Evolutionary conservation across 805 yeast genomes (phyloP), one percentile per base, ranked within the genome.

Genomic region (Candida sonorensis): DNA sequence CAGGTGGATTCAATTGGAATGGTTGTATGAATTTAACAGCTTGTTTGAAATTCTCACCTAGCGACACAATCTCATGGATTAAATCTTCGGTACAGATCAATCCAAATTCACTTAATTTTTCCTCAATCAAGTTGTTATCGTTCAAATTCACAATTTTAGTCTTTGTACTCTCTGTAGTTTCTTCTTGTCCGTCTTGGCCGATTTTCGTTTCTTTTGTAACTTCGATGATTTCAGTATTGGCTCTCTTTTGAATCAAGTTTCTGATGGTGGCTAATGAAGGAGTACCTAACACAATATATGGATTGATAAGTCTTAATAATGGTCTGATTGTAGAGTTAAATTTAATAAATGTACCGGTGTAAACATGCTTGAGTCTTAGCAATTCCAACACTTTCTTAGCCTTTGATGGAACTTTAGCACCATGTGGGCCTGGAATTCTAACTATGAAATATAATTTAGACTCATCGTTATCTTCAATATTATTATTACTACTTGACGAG

Each of bases 51-150:
- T 69, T 61, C 17, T 75, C 84, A 13, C 86, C 82, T 45, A 81
- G 48, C 12, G 76, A 55, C 14, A 64, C 66, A 33, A 83, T 66
- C 59, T 82, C 90, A 50, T 78, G 85, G 34, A 83, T 72, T 35
- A 83, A 66, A 59, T 83, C 94, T 62, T 83, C 92, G 13, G 81
- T 70, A 72, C 94, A 83, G 41, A 83, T 75, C 38, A 80, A 62
- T 18, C 90, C 87, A 34, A 65, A 61, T 7, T 79, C 82, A 25
- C 80, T 80, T 40, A 83, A 66, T 48, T 66, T 63, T 48, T 81
- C 87, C 60, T 83, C 94, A 32, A 83, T 78, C 25, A 77, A 58
- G 46, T 75, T 77, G 62, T 83, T 83, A 57, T 79, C 86, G 55
- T 82, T 83, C 46, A 83, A 61, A 37, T 75, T 69, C 24, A 69